Evolutionary conservation across 345 rosid species (phyloP), one percentile per base, ranked within the genome.

Genomic region (Populus simonii): DNA sequence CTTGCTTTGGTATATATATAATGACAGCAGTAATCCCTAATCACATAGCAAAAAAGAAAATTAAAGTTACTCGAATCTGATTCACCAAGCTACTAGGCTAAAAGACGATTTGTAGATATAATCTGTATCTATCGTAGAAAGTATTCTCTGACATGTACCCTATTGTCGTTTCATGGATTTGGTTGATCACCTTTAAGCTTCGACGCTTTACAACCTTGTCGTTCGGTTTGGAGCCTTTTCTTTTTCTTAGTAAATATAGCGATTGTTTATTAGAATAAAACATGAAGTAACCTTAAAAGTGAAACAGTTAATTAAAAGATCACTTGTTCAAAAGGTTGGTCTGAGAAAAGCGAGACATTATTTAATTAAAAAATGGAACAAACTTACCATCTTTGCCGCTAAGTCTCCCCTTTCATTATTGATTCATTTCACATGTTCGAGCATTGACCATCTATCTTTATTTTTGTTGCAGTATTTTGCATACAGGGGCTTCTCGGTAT

Each of bases 401-500:
- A n/a, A 22, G 25, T 8, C 62, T n/a, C 62, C 25, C 27, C 13
- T 22, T 8, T n/a, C 62, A 57, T n/a, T 0, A 22, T n/a, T 22
- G 62, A n/a, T 57, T 53, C 59, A 49, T 16, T 49, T 49, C 55
- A 49, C 22, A 17, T 49, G 18, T 16, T 55, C 23, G 10, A 7
- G 41, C 38, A 31, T 2, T 29, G 39, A 29, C 3, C 16, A 66
- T 2, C 62, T 12, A 23, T 22, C 47, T 74, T 66, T 68, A 27
- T 66, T 78, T 33, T 8, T 65, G 76, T 78, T 33, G 67, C 80
- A 90, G 93, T 63, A 88, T 88, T 80, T 74, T 90, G 87, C 89
- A 90, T 38, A 84, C 90, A 18, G 90, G 89, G 66, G 83, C 85
- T 62, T 81, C 88, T 6, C 85, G 75, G 62, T 88, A 75, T 72